A percentile compares a stretch with the other conserved stretches of the same genome.
Conservation (phyloP, 2,329 filamentous ascomycete species). For the Calonectria montana region DNA sequence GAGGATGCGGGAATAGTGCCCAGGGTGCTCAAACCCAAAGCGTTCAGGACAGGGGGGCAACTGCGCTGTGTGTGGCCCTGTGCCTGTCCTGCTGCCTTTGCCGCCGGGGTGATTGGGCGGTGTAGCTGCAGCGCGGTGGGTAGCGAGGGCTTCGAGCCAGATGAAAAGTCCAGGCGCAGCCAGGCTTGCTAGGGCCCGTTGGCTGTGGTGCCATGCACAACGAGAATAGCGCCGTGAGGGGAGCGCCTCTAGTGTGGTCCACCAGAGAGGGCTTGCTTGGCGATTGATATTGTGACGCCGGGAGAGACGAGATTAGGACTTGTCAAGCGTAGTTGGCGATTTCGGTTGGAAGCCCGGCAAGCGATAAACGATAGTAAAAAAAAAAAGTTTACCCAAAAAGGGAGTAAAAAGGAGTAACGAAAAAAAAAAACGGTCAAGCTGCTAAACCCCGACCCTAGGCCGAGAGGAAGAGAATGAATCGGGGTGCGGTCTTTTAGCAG, state of each 20-base stretch:
- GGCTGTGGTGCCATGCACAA: constrained; percentile 41
- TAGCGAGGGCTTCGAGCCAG: constrained; percentile 13
- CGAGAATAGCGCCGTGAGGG: constrained; percentile 36
- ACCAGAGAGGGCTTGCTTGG: constrained; percentile 9
- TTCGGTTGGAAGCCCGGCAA: background rate
- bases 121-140: constrained; percentile 31
- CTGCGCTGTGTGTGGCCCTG: background rate
- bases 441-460: background rate
- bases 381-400: background rate
- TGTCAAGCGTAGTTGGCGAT: constrained; percentile 1
- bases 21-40: constrained; percentile 10
- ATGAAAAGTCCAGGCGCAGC: constrained; percentile 27
- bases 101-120: constrained; percentile 39
- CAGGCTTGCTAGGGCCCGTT: constrained; percentile 20
- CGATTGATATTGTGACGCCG: background rate
- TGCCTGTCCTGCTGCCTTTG: constrained; percentile 19
- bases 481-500: constrained; percentile 8
- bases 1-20: constrained; percentile 21
- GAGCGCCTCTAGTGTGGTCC: constrained; percentile 13
- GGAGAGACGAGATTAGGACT: constrained; percentile 8
- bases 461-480: background rate
- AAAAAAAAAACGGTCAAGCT: background rate
- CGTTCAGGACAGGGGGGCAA: background rate
- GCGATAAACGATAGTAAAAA: no score
- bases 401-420: background rate